Conservation (phyloP, 805 yeast genomes). For the Wickerhamomyces ciferrii region DNA sequence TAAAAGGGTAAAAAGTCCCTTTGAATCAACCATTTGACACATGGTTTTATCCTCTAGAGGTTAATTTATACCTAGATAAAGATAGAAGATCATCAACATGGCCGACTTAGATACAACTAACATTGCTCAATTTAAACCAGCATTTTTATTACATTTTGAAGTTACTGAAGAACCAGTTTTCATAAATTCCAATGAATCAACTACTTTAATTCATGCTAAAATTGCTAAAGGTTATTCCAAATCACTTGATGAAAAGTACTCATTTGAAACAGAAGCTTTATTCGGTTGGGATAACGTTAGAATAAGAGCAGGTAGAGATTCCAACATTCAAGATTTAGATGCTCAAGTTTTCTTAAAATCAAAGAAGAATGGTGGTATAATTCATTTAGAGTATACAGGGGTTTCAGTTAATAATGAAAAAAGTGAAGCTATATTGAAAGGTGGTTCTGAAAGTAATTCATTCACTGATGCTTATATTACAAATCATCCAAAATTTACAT, state of each 20-base stretch:
- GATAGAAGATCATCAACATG: too few relatives aligned
- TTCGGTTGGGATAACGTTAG: constrained; percentile 47
- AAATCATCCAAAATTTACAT: constrained; percentile 37
- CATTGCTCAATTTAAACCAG: constrained; percentile 25
- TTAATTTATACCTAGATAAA: too few relatives aligned
- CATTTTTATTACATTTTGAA: constrained; percentile 29
- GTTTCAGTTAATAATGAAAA: constrained; percentile 34
- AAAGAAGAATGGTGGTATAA: constrained; percentile 34
- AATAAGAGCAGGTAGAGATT: constrained; percentile 22
- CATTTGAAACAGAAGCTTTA: constrained; percentile 31
- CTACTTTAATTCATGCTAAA: constrained; percentile 23
- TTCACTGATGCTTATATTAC: constrained; percentile 46
- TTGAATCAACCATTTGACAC: too few relatives aligned
- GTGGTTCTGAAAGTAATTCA: constrained; percentile 24
- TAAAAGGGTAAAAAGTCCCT: too few relatives aligned
- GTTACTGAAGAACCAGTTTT: constrained; percentile 24
- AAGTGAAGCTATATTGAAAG: constrained; percentile 30
- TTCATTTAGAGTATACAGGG: constrained; percentile 43
- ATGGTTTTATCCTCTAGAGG: too few relatives aligned
- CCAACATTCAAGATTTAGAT: constrained; percentile 29
- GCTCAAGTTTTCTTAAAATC: constrained; percentile 45
- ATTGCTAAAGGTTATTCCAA: constrained; percentile 30
- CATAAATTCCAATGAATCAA: constrained; percentile 21
- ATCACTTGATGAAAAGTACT: constrained; percentile 28
- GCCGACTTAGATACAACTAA: background rate